Evolutionary conservation across 352 stramenopile genomes (phyloP), one percentile per base, ranked within the genome.

Genomic region (Pythium aquatile): DNA sequence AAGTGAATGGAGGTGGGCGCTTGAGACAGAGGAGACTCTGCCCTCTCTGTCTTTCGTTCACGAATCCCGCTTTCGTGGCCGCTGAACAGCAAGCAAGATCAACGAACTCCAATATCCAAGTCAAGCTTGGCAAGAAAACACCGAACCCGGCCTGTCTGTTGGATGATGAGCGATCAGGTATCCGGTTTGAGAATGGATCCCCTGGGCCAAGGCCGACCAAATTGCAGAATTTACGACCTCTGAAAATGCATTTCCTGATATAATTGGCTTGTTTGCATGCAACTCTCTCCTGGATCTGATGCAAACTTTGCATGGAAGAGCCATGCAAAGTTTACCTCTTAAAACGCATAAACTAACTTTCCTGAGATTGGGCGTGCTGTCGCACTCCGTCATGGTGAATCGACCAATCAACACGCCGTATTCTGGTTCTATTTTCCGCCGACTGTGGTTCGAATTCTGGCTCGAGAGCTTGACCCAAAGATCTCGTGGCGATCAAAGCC

Each of bases 371-470:
- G 13, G 13, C 3, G 16, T 24, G 39, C 39, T 47, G 39, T 47
- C 39, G 39, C 39, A 5, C 47, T 33, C n/a, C 47, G 47, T 54
- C 47, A 54, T 14, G 0, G 9, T 10, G 11, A 33, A 54, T 16
- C 11, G 8, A 20, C 47, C 47, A 54, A 54, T 54, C 47, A 54
- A 7, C 32, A 33, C 13, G 7, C 39, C 3, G 7, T 9, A 24
- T n/a, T 47, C 39, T 47, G 39, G 39, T 47, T 47, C 39, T n/a
- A 47, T 47, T 47, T 47, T 47, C 28, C 47, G 29, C 29, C 20
- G 49, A 59, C 55, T 40, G 42, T 14, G 32, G 8, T 9, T 9
- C 32, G 5, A 5, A 35, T 35, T 35, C 32, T 35, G 5, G 8
- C 32, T 35, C 8, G 32, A 9, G 8, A 3, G 4, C 10, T 42